Conservation (phyloP, 192 early-diverging fungal genomes). For the Chytriomyces hyalinus region DNA sequence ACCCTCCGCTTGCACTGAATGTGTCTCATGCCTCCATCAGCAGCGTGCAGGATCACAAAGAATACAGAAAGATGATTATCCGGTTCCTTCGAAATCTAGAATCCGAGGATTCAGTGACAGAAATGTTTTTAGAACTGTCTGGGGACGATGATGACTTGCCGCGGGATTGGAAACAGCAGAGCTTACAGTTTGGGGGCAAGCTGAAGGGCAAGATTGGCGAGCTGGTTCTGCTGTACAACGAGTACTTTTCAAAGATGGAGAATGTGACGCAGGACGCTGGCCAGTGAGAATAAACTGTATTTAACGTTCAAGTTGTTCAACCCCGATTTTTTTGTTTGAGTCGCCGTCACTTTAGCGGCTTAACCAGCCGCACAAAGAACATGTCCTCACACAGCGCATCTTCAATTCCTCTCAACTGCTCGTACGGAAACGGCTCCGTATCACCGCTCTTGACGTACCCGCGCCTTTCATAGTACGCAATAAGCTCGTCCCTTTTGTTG, state of each 20-base stretch:
- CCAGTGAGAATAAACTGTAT: not conserved
- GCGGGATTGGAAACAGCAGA: slow-evolving; percentile 12
- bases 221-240: slow-evolving; percentile 22
- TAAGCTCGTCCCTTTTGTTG: not conserved
- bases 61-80: not conserved
- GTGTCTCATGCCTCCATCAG: not conserved
- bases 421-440: not conserved
- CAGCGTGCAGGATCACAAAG: slow-evolving; percentile 11
- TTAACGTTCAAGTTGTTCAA: no score
- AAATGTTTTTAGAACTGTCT: not conserved
- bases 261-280: slow-evolving; percentile 3
- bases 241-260: slow-evolving; percentile 22
- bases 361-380: no score
- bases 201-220: slow-evolving; percentile 17
- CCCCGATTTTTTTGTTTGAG: no score
- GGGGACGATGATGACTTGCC: slow-evolving; percentile 3
- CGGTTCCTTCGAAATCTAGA: slow-evolving; percentile 22
- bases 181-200: slow-evolving; percentile 3
- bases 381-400: no score
- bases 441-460: not conserved
- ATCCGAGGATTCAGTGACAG: slow-evolving; percentile 11
- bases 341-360: no score
- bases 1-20: not conserved
- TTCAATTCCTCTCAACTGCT: not conserved
- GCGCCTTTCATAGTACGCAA: slow-evolving; percentile 1